These are phyloP conservation scores for Buxus sempervirens DNA, from an alignment of 164 flowering plant species.

Conservation along the genomic window DNA sequence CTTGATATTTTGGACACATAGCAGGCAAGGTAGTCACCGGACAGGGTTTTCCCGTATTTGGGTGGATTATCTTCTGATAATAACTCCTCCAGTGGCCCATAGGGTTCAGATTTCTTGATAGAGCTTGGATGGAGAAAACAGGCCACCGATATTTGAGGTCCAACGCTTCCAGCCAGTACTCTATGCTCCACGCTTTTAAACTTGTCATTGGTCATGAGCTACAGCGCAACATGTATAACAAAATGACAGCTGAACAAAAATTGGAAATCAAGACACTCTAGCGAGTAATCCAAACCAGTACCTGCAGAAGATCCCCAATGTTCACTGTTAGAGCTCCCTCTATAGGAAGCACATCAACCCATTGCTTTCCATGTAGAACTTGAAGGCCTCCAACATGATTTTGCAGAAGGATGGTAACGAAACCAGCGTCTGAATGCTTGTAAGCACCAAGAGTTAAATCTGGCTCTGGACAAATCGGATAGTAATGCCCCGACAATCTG, in stretches of 20 bases:
- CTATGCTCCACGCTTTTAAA: slow-evolving; percentile 30
- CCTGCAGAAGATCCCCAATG: slow-evolving; percentile 4
- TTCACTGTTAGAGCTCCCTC: not conserved
- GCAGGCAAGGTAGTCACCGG: slow-evolving; percentile 8
- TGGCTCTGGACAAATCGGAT: slow-evolving; percentile 18
- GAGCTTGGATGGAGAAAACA: slow-evolving; percentile 16
- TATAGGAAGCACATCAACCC: slow-evolving; percentile 12
- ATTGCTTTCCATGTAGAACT: slow-evolving; percentile 11
- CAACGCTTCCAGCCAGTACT: slow-evolving; percentile 10
- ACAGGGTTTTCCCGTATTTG: slow-evolving; percentile 13
- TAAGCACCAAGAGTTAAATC: slow-evolving; percentile 9
- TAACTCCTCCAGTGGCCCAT: no score
- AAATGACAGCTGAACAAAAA: not conserved
- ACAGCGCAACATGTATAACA: not conserved
- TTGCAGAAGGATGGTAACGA: slow-evolving; percentile 10
- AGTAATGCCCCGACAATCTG: not conserved
- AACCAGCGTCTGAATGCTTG: not conserved
- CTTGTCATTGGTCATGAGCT: slow-evolving; percentile 32
- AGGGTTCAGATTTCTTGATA: no score
- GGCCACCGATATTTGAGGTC: slow-evolving; percentile 23
- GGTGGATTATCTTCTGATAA: slow-evolving; percentile 13
- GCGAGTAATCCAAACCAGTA: not conserved
- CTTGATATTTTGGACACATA: slow-evolving; percentile 10
- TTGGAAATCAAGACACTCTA: not conserved
- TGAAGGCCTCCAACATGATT: slow-evolving; percentile 4